These are phyloP conservation scores for Melaleuca quinquenervia DNA, from an alignment of 345 rosid species.

Conservation along the genomic window DNA sequence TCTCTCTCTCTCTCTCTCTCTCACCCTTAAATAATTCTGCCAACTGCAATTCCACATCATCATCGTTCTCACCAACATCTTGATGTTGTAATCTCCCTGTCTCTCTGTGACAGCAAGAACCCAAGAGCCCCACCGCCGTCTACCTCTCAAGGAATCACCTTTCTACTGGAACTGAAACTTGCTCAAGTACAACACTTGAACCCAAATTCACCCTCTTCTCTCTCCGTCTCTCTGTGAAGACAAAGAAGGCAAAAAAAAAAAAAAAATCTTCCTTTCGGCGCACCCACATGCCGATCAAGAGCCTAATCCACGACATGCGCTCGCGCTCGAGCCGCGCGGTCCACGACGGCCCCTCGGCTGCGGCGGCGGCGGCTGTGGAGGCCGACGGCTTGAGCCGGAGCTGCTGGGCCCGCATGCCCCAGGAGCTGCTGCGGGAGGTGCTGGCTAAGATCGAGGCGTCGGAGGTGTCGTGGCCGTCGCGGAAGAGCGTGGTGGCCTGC, in stretches of 20 bases:
- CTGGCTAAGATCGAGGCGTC: constrained; percentile 50
- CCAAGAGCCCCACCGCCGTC: neutral
- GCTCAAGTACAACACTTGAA: neutral
- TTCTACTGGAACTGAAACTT: neutral
- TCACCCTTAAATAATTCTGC: neutral
- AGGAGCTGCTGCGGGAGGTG: constrained; percentile 64
- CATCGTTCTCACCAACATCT: neutral
- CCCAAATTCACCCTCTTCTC: neutral
- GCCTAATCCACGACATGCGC: constrained; percentile 22
- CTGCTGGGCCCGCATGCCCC: constrained; percentile 71
- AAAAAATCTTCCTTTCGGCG: neutral
- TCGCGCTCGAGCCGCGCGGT: constrained; percentile 53
- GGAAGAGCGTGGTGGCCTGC: constrained; percentile 69
- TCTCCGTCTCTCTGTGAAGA: neutral
- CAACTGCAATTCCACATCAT: neutral
- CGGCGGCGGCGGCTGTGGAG: constrained; percentile 1
- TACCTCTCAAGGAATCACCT: neutral
- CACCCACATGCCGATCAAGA: constrained; percentile 33
- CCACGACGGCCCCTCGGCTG: constrained; percentile 22
- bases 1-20: neutral
- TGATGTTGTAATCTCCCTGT: neutral
- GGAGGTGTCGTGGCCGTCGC: constrained; percentile 59
- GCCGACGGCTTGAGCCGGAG: constrained; percentile 16
- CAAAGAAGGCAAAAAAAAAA: neutral
- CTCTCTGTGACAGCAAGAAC: neutral